Base-by-base conservation (phyloP, 2,329 filamentous ascomycete species). In the Neonectria faginata region DNA sequence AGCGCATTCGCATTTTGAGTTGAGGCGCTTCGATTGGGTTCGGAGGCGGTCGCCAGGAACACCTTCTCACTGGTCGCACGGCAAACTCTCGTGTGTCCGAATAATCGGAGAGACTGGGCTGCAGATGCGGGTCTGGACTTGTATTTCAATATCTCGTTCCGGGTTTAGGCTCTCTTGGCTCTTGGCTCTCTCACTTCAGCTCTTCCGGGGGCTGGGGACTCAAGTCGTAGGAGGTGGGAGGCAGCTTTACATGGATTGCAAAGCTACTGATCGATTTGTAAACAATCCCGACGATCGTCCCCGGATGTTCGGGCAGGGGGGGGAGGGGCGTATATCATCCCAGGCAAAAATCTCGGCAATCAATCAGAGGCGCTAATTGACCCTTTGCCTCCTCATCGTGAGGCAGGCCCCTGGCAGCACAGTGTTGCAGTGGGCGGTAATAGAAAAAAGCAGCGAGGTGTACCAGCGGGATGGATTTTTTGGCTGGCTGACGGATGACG, bases 401-500 rank as follows among this genome's bases (percentile, higher is more conserved):
- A 57, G 25, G 55, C 41, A 47, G n/a, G n/a, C 39, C 39, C 52
- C 20, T 44, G 20, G 31, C 16, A 54, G 10, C 44, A 8, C 47
- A 57, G 33, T 33, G 60, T 62, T 52, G 53, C 60, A 57, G 54
- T 31, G 41, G 9, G 31, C 18, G 12, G 36, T 27, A 41, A 25
- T 5, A 25, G 5, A 25, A 25, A 29, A 53, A 50, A 50, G 45
- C 14, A 50, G 14, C 18, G 16, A 7, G 11, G 47, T 36, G 44
- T 59, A 42, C 61, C 56, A 60, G 61, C 61, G 29, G 61, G 51
- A 52, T 50, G 61, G 61, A 12, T 59, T 50, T 54, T 54, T 36
- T 29, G 61, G 61, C 56, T 63, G 61, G 50, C 55, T 47, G 44
- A 57, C 39, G 44, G 55, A 31, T 59, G 61, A 52, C 9, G 27